Evolutionary conservation across 305 asterid genomes (phyloP), one percentile per base, ranked within the genome.

Genomic region (Fraxinus albicans): DNA sequence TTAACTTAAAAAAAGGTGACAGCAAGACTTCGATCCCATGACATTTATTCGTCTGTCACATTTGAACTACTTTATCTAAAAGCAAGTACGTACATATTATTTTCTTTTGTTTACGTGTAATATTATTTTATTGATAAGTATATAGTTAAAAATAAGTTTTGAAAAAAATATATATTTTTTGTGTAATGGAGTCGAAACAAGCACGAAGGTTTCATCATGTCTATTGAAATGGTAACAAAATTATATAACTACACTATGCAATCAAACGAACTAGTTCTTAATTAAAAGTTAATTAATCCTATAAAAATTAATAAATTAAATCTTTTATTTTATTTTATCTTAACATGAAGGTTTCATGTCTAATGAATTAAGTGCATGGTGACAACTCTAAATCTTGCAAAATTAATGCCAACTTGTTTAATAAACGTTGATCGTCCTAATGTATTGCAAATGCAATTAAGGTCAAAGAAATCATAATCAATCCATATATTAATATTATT

Each of bases 381-480:
- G 80, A 82, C 84, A 77, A 73, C 50, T 72, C 29, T 81, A 34
- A 17, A 33, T 33, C 72, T 81, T 36, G 19, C 79, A 77, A 80
- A 44, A 34, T 36, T 60, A 40, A 73, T 47, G 81, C 35, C 81
- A 83, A 80, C 79, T 83, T 80, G 83, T 38, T 83, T 44, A 81
- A 17, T 2, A 74, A 47, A 77, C 73, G 55, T 33, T 36, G 76
- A 70, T 34, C 34, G 55, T 80, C 50, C 47, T 27, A 27, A 27
- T 27, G 1, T 27, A 27, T 27, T 27, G 87, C 81, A 84, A 27
- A 73, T 42, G 77, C 50, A 23, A 40, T 58, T 31, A 6, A 0
- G 53, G 82, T 83, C 83, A 74, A 78, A 78, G 65, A 33, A 81
- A 19, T 79, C 33, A 42, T 83, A 21, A 63, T 8, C 40, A 35